phyloP scores from a whole-genome alignment of 2,329 filamentous ascomycete genomes.

The Ophiocordyceps unilateralis region DNA sequence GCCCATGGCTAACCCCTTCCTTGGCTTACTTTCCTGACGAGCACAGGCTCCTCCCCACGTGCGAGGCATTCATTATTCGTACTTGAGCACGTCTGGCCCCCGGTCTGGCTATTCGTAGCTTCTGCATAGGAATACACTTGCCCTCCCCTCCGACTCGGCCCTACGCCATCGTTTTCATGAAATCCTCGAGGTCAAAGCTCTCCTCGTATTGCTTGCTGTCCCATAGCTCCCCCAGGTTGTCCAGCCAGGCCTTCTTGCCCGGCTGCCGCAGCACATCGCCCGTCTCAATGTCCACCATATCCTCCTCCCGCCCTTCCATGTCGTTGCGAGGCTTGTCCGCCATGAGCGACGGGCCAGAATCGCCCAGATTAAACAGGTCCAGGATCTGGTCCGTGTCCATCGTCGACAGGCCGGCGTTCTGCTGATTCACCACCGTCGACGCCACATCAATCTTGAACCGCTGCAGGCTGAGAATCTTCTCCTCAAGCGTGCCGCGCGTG shows the following conservation, averaged over 20 bases:
- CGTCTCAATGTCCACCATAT: conserved; percentile 85
- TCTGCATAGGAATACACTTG: too few relatives aligned
- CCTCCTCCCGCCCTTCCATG: conserved; percentile 51
- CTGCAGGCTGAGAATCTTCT: conserved; percentile 96
- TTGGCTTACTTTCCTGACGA: too few relatives aligned
- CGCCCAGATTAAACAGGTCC: conserved; percentile 84
- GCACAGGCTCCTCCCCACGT: too few relatives aligned
- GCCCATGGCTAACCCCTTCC: too few relatives aligned
- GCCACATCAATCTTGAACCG: conserved; percentile 99
- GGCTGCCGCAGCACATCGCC: conserved; percentile 88
- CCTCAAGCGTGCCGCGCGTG: conserved; percentile 86
- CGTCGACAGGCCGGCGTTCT: conserved; percentile 81
- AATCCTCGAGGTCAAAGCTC: conserved; percentile 90
- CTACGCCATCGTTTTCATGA: conserved; percentile 79
- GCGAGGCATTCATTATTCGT: too few relatives aligned
- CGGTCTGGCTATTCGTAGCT: too few relatives aligned
- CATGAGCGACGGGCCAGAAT: conserved; percentile 51
- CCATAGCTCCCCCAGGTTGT: conserved; percentile 91
- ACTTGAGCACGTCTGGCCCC: too few relatives aligned
- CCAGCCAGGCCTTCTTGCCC: conserved; percentile 89
- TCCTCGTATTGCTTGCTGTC: conserved; percentile 97
- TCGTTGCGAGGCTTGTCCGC: conserved; percentile 40
- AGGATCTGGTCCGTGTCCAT: conserved; percentile 99
- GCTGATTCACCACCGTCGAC: conserved; percentile 95
- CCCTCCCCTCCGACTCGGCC: too few relatives aligned